Conservation (phyloP, 2,329 filamentous ascomycete species). For the Epichloe typhina region DNA sequence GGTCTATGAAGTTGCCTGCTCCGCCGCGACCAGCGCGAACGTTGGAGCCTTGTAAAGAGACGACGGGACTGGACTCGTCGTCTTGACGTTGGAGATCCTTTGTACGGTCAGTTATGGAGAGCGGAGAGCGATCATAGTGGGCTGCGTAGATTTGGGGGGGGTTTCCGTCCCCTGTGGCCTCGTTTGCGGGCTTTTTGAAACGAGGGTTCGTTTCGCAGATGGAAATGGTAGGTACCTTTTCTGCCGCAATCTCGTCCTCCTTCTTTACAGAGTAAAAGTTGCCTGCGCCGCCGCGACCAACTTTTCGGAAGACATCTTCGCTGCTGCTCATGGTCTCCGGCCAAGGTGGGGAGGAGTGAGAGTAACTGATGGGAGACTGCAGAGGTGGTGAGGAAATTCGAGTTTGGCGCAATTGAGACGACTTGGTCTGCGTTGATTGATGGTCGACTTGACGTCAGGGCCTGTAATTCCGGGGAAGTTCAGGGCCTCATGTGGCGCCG, state of each 20-base stretch:
- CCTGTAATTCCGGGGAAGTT: too few relatives aligned
- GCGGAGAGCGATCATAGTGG: too few relatives aligned
- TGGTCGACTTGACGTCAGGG: too few relatives aligned
- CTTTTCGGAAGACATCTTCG: conserved; percentile 33
- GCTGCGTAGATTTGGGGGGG: background rate
- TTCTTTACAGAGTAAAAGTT: conserved; percentile 46
- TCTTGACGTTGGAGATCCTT: conserved; percentile 29
- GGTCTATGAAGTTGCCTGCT: conserved; percentile 44
- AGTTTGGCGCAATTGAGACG: too few relatives aligned
- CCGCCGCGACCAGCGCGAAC: conserved; percentile 24
- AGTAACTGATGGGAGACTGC: too few relatives aligned
- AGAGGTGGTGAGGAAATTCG: too few relatives aligned
- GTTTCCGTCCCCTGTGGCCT: background rate
- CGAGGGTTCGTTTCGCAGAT: background rate
- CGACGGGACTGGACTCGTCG: background rate
- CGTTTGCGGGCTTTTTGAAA: background rate
- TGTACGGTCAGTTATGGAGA: too few relatives aligned
- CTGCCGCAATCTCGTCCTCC: conserved; percentile 27
- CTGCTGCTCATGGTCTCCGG: conserved; percentile 9
- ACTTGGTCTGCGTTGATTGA: too few relatives aligned
- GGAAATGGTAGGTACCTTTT: background rate
- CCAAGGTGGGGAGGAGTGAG: background rate
- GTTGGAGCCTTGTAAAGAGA: conserved; percentile 9
- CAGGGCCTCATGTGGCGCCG: too few relatives aligned
- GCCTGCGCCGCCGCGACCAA: conserved; percentile 50